Evolutionary conservation across 1,284 basidiomycete species (phyloP).

Genomic region (Ceratobasidium sp.): DNA sequence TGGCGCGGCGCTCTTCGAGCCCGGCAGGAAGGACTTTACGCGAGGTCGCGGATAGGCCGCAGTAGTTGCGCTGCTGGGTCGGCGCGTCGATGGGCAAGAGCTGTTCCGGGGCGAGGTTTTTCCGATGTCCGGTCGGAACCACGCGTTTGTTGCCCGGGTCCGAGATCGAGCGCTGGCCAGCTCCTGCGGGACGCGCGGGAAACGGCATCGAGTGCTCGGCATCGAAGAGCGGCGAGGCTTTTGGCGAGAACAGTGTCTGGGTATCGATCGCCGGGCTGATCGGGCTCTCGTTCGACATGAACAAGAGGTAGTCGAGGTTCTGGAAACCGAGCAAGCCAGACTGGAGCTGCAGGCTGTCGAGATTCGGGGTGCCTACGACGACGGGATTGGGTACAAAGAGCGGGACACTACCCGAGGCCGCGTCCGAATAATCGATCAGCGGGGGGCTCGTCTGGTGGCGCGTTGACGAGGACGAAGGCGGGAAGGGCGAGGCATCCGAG

Average conservation of each 20-base stretch:
- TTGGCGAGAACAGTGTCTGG: slow-evolving; percentile 18
- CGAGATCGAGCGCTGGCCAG: slow-evolving; percentile 49
- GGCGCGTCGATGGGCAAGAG: slow-evolving; percentile 68
- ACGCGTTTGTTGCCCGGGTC: slow-evolving; percentile 59
- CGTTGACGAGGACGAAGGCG: slow-evolving; percentile 26
- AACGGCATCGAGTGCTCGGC: background rate
- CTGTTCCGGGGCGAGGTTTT: slow-evolving; percentile 62
- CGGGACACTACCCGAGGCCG: slow-evolving; percentile 3
- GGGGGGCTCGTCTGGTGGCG: slow-evolving; percentile 43
- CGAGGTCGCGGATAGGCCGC: slow-evolving; percentile 67
- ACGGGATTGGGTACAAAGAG: slow-evolving; percentile 21
- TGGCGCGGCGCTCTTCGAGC: slow-evolving; percentile 55
- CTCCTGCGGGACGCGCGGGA: background rate
- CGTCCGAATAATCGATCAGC: slow-evolving; percentile 20
- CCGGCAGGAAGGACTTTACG: slow-evolving; percentile 66
- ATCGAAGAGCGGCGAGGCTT: slow-evolving; percentile 17
- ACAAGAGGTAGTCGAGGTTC: slow-evolving; percentile 20
- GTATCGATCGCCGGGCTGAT: slow-evolving; percentile 40
- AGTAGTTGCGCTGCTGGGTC: slow-evolving; percentile 67
- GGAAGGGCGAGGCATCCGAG: slow-evolving; percentile 35
- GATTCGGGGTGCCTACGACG: slow-evolving; percentile 20
- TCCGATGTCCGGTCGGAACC: slow-evolving; percentile 62
- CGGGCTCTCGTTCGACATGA: slow-evolving; percentile 16
- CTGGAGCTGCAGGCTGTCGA: slow-evolving; percentile 26
- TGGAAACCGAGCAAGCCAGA: slow-evolving; percentile 27